Evolutionary conservation across 345 rosid species (phyloP).

Genomic region (Diplotaxis tenuifolia): DNA sequence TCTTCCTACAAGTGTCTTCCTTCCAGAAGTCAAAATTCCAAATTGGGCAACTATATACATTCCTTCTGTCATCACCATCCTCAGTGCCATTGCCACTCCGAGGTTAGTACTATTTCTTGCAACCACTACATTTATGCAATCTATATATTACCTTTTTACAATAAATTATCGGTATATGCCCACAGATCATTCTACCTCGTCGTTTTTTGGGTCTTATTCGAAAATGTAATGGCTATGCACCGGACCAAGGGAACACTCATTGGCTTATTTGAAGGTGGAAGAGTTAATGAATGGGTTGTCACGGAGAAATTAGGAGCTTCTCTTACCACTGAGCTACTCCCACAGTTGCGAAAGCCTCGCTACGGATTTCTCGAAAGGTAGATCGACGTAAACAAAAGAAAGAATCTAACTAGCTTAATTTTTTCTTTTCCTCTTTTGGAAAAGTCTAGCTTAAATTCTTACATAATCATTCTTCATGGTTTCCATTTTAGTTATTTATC

Average conservation of each 20-base stretch:
- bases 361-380: slow-evolving; percentile 57
- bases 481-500: background rate
- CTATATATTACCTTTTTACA: background rate
- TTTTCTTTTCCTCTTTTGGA: too few species aligned
- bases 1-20: too few species aligned
- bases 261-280: slow-evolving; percentile 26
- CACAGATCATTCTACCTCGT: slow-evolving; percentile 50
- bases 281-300: slow-evolving; percentile 34
- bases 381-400: background rate
- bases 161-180: background rate
- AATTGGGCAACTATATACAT: slow-evolving; percentile 19
- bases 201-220: slow-evolving; percentile 52
- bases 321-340: slow-evolving; percentile 39
- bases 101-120: slow-evolving; percentile 11
- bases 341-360: background rate
- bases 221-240: slow-evolving; percentile 57
- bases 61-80: slow-evolving; percentile 21
- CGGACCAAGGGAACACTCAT: slow-evolving; percentile 55
- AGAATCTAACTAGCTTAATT: background rate
- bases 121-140: background rate
- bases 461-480: background rate
- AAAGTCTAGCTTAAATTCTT: background rate
- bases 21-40: slow-evolving; percentile 27
- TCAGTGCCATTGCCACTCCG: slow-evolving; percentile 13
- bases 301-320: slow-evolving; percentile 41